A percentile compares a stretch with the other conserved stretches of the same genome.
Evolutionary conservation across 2,329 filamentous ascomycete genomes (phyloP).

Genomic region (Emergomyces africanus): DNA sequence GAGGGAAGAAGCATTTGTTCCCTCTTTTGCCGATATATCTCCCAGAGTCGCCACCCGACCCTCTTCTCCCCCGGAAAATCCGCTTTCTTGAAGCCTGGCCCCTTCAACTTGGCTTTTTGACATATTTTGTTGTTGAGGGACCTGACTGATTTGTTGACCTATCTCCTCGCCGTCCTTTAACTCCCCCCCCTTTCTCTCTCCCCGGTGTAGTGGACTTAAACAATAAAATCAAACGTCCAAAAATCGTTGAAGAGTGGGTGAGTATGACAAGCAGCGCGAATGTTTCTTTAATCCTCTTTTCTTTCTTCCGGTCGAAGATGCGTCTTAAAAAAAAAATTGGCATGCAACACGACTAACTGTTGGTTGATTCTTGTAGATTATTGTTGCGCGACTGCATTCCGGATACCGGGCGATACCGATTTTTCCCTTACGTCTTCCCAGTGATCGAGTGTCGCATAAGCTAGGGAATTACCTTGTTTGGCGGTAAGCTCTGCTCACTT

Average conservation of each 20-base stretch:
- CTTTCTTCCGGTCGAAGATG: neutral
- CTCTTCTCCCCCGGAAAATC: neutral
- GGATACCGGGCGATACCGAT: neutral
- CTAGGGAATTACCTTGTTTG: neutral
- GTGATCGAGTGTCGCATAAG: neutral
- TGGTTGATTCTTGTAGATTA: neutral
- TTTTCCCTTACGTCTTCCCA: neutral
- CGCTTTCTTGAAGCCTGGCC: conserved; percentile 18
- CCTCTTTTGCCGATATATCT: neutral
- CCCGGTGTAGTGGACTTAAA: neutral
- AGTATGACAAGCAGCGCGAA: neutral
- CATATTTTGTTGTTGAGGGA: neutral
- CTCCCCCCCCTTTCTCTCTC: too few relatives aligned
- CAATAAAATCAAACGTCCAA: neutral
- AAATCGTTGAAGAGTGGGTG: neutral
- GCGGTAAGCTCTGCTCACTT: neutral
- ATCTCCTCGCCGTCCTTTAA: neutral
- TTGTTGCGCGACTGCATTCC: neutral
- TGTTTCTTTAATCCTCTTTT: neutral
- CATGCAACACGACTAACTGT: neutral
- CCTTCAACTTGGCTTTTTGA: conserved; percentile 12
- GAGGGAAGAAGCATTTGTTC: neutral
- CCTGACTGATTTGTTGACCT: neutral
- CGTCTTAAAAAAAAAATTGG: neutral
- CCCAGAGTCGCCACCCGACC: neutral